phyloP scores from a whole-genome alignment of 176 grass and related monocot species.

The Melocanna baccifera region DNA sequence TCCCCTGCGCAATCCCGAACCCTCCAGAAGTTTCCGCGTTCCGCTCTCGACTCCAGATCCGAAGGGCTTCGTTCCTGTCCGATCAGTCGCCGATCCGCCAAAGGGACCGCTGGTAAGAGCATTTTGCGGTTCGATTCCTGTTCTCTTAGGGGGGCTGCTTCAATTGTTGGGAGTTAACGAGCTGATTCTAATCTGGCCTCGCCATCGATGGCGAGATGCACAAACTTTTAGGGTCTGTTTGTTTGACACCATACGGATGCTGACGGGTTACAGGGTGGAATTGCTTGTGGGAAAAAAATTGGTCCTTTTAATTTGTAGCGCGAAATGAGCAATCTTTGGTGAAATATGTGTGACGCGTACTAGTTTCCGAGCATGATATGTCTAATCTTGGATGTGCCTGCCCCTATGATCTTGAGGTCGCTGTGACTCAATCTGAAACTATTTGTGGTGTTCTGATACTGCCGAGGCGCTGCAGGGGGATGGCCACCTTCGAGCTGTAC shows the following conservation, averaged over 20 bases:
- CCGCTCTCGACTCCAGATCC: not conserved
- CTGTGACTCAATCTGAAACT: not conserved
- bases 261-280: not conserved
- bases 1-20: not conserved
- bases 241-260: not conserved
- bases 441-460: not conserved
- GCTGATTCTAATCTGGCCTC: not conserved
- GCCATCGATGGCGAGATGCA: not conserved
- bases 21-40: not conserved
- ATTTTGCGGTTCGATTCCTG: not conserved
- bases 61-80: not conserved
- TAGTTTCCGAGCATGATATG: not conserved
- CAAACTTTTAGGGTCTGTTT: not conserved
- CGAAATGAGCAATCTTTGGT: not conserved
- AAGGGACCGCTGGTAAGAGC: not conserved
- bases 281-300: not conserved
- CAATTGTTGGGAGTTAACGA: not conserved
- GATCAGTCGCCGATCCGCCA: not conserved
- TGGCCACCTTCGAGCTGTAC: constrained; percentile 82
- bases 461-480: not conserved
- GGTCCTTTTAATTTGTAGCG: not conserved
- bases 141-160: not conserved
- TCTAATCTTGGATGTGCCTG: not conserved
- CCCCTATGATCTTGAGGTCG: not conserved
- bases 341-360: not conserved